A percentile compares a stretch with the other conserved stretches of the same genome.
phyloP scores from a whole-genome alignment of 208 protist species.

The Crithidia fasciculata region DNA sequence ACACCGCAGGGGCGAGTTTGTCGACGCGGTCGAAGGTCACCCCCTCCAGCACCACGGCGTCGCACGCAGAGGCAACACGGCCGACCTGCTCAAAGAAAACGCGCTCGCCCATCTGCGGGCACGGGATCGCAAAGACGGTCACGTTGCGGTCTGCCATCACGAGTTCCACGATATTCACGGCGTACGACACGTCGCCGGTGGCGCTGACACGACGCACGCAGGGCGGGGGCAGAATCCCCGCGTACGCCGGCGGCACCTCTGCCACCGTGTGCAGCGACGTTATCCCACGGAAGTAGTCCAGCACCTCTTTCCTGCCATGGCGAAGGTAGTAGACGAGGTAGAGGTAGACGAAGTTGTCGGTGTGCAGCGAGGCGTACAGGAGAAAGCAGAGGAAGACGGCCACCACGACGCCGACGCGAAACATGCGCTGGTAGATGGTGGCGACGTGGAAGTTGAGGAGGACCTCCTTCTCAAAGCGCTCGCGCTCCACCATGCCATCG shows the following conservation, averaged over 20 bases:
- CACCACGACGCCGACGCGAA: constrained; percentile 50
- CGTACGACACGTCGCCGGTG: constrained; percentile 42
- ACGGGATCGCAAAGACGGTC: constrained; percentile 74
- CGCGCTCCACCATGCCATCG: constrained; percentile 65
- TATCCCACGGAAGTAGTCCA: constrained; percentile 71
- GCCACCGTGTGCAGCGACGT: constrained; percentile 62
- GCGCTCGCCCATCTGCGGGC: constrained; percentile 63
- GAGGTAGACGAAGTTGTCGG: constrained; percentile 65
- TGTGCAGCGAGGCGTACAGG: constrained; percentile 55
- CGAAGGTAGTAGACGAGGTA: constrained; percentile 58
- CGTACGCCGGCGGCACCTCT: constrained; percentile 81
- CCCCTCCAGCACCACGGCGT: constrained; percentile 77
- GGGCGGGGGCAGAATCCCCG: constrained; percentile 64
- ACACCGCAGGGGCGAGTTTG: constrained; percentile 60
- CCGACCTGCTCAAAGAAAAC: constrained; percentile 71
- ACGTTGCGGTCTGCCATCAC: constrained; percentile 48
- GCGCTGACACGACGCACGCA: constrained; percentile 45
- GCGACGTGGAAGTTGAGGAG: constrained; percentile 80
- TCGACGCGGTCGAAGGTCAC: constrained; percentile 75
- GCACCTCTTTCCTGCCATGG: constrained; percentile 43
- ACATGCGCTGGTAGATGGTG: constrained; percentile 78
- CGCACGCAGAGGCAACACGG: constrained; percentile 46
- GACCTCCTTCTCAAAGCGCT: constrained; percentile 80
- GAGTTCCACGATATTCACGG: constrained; percentile 76
- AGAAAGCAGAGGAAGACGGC: constrained; percentile 51